Base-by-base conservation (phyloP, 2,329 filamentous ascomycete species). In the Colletotrichum sp. region DNA sequence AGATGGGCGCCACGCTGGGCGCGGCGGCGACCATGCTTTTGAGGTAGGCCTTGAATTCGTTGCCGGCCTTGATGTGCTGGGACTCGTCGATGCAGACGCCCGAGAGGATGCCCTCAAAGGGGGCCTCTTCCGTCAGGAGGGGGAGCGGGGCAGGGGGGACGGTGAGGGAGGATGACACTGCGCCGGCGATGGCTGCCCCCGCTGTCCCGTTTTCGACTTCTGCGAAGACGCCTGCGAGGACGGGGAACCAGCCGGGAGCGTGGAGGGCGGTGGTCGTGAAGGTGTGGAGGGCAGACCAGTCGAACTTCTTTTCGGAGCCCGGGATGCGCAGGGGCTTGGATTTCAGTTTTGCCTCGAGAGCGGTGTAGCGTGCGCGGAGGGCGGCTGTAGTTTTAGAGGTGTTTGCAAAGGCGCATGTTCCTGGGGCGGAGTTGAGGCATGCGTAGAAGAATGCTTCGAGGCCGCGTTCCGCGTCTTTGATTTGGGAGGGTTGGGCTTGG, bases 1-100 rank as follows among this genome's bases (percentile, higher is more conserved):
- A 66, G 34, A 70, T 54, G 54, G 69, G 13, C n/a, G 68, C 68
- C 62, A 70, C 68, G 68, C 68, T 70, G 34, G 68, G 61, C 29
- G 62, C 69, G 13, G 62, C 61, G 51, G 66, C 29, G 9, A 54
- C 59, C 51, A 70, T 66, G 62, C 27, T 27, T 21, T 66, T 59
- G 62, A 66, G 66, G 54, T 70, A 70, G 11, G 62, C 9, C 21
- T 59, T 8, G 21, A 70, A 70, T 5, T 66, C 69, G 27, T 54
- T 31, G 24, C 29, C 31, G 21, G 29, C 24, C 11, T 51, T 66
- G 29, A 70, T 15, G 21, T 70, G 69, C 5, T 29, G 51, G 8
- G 13, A 16, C 54, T 70, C 62, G 54, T 70, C 69, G 11, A 58
- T 33, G 54, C 69, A 70, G 16, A 66, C 69, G 7, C 69, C 69